Evolutionary conservation across 2,329 filamentous ascomycete species (phyloP), one percentile per base, ranked within the genome.

Genomic region (Aspergillus ochraceoroseus): DNA sequence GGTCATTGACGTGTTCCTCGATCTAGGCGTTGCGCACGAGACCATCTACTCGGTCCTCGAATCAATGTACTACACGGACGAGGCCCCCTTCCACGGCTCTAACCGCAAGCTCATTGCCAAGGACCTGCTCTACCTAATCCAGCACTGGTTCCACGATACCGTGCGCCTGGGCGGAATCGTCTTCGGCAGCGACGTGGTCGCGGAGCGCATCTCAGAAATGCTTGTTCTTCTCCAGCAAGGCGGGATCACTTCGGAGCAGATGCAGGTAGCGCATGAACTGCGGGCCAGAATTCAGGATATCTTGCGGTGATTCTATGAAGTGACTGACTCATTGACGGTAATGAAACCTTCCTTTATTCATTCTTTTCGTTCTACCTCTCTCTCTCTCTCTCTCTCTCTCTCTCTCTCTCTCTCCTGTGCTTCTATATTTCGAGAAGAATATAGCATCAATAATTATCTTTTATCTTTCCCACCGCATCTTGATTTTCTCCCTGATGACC

Each of bases 1-100:
- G 79, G 75, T 81, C 2, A 68, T 82, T 12, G 80, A 85, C 55
- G 68, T 83, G 2, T 80, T 86, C 57, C 62, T 85, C 18, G 74
- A 77, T 37, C 71, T 85, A 1, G 72, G 76, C 2, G 75, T 83
- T 12, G 68, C 79, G 0, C 74, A 75, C 44, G 82, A 85, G 54
- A 68, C 71, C 5, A 63, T 85, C 7, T 72, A 84, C 52, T 68
- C 73, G 1, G 74, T 80, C 2, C 66, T 86, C 7, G 82, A 85
- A 57, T 66, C 69, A 18, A 76, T 85, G 63, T 85, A 80, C 66
- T 84, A 83, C 61, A 75, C 75, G 25, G 78, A 82, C 48, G 77
- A 83, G 52, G 68, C 74, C 4, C 82, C 82, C 0, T 86, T 85
- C 60, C 65, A 72, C 23, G 78, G 77, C 3, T 61, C 67, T 3